Conservation (phyloP, 176 grass and related monocot species). For the Rhynchospora tenuis region DNA sequence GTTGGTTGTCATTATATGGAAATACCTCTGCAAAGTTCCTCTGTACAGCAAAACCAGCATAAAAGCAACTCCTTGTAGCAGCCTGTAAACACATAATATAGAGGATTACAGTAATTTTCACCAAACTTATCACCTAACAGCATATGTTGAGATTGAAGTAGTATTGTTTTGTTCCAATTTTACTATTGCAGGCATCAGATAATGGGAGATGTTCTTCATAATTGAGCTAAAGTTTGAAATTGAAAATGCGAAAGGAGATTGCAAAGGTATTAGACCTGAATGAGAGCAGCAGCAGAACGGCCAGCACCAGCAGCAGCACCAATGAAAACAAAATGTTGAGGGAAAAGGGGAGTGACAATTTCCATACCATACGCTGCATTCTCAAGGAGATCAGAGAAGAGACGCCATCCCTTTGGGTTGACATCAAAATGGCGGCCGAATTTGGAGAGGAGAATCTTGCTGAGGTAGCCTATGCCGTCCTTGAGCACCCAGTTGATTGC, state of each 20-base stretch:
- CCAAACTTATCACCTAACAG: not conserved
- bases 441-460: slow-evolving; percentile 88
- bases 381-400: slow-evolving; percentile 81
- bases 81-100: slow-evolving; percentile 38
- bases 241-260: not conserved
- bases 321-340: slow-evolving; percentile 88
- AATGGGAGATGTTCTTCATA: slow-evolving; percentile 4
- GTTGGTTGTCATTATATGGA: not conserved
- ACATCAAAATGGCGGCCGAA: slow-evolving; percentile 93
- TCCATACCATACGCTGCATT: slow-evolving; percentile 83
- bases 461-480: slow-evolving; percentile 81
- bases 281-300: slow-evolving; percentile 79
- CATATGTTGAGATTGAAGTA: not conserved
- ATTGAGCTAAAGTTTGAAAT: not conserved
- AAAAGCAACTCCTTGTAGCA: slow-evolving; percentile 96
- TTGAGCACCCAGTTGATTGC: slow-evolving; percentile 93
- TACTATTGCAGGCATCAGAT: not conserved
- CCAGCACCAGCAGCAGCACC: slow-evolving; percentile 71
- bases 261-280: slow-evolving; percentile 42
- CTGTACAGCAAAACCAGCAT: slow-evolving; percentile 90
- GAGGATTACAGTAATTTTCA: not conserved
- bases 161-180: not conserved
- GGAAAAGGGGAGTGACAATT: slow-evolving; percentile 85
- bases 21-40: slow-evolving; percentile 95
- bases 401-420: slow-evolving; percentile 85